phyloP scores from a whole-genome alignment of 257 asterid genomes.

The Verbena officinalis region DNA sequence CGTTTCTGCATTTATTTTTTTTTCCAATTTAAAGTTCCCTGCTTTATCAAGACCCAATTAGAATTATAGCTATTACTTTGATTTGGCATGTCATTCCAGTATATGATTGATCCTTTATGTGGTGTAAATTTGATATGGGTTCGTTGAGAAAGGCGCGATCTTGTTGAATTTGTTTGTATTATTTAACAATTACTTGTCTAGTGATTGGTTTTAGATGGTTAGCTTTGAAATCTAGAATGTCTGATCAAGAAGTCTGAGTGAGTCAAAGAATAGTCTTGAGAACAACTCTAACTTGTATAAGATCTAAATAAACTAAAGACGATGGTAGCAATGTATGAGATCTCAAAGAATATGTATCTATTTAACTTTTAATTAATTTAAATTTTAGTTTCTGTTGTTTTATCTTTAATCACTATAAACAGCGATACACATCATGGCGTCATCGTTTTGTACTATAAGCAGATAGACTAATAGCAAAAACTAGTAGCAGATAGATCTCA shows the following conservation, averaged over 20 bases:
- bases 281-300: background rate
- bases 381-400: too few relatives aligned
- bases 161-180: slow-evolving; percentile 20
- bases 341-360: background rate
- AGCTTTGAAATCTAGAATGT: slow-evolving; percentile 1
- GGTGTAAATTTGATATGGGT: slow-evolving; percentile 16
- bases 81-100: too few relatives aligned
- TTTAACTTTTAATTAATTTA: too few relatives aligned
- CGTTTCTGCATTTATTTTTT: slow-evolving; percentile 5
- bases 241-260: slow-evolving; percentile 14
- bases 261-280: background rate
- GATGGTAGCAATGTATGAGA: background rate
- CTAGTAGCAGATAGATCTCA: too few relatives aligned
- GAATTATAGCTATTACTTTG: too few relatives aligned
- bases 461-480: too few relatives aligned
- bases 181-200: background rate
- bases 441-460: too few relatives aligned
- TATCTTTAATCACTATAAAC: too few relatives aligned
- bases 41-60: too few relatives aligned
- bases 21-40: background rate
- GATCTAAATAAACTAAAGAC: slow-evolving; percentile 12
- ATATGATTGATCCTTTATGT: slow-evolving; percentile 15
- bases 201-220: background rate
- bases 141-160: slow-evolving; percentile 4
- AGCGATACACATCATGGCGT: too few relatives aligned